Conservation (phyloP, 1,284 basidiomycete genomes). For the Crepidotus sp. region DNA sequence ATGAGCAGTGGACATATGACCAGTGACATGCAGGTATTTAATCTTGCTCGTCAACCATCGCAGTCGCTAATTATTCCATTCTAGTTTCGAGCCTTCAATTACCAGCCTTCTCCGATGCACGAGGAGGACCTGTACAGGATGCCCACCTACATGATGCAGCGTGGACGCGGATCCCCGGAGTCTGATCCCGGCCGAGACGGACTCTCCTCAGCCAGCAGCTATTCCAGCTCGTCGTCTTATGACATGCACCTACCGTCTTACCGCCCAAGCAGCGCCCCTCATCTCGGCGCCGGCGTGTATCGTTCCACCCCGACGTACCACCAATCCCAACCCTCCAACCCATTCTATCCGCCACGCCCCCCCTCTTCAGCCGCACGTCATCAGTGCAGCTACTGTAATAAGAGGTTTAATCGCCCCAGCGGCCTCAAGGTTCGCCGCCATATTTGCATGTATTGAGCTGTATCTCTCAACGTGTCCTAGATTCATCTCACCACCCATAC, state of each 20-base stretch:
- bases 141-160: constrained; percentile 12
- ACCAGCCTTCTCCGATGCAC: constrained; percentile 1
- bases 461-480: constrained; percentile 22
- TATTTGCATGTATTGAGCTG: background rate
- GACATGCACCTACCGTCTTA: constrained; percentile 10
- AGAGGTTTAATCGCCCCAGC: constrained; percentile 46
- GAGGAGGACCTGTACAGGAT: constrained; percentile 13
- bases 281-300: constrained; percentile 17
- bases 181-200: constrained; percentile 17
- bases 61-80: background rate
- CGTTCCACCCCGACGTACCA: constrained; percentile 14
- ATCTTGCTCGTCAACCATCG: background rate
- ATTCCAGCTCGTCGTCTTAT: constrained; percentile 17
- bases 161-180: constrained; percentile 13
- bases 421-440: constrained; percentile 35
- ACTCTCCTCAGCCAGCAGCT: constrained; percentile 18
- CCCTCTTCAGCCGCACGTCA: constrained; percentile 23
- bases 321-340: constrained; percentile 8
- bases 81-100: constrained; percentile 7
- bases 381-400: constrained; percentile 43
- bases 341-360: constrained; percentile 16
- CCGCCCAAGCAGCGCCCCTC: constrained; percentile 17
- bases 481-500: constrained; percentile 51
- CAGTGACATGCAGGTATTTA: constrained; percentile 11
- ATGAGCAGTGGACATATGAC: constrained; percentile 7